These are phyloP conservation scores for Voacanga thouarsii DNA, from an alignment of 257 asterid genomes.

Conservation along the genomic window DNA sequence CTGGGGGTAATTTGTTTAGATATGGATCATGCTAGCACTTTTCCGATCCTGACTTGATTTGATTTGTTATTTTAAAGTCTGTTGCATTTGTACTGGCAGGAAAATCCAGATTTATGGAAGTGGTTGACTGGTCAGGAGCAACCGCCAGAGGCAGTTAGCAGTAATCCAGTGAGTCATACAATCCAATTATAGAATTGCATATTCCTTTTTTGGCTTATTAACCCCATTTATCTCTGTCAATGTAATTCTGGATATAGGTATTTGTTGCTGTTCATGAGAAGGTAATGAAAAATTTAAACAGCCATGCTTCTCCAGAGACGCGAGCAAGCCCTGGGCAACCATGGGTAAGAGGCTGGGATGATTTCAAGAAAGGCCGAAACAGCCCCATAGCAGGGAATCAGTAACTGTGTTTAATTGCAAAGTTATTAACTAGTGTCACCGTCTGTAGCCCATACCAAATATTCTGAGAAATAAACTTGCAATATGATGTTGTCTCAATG, in stretches of 20 bases:
- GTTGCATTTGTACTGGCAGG: constrained; percentile 44
- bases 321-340: constrained; percentile 69
- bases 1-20: not conserved
- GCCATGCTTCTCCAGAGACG: constrained; percentile 73
- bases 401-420: constrained; percentile 30
- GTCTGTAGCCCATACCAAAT: not conserved
- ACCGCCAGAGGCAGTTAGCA: constrained; percentile 67
- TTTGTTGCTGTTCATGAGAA: constrained; percentile 56
- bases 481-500: not conserved
- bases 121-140: constrained; percentile 88
- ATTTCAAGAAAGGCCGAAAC: constrained; percentile 74
- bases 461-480: not conserved
- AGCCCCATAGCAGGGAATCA: constrained; percentile 72
- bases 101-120: constrained; percentile 93
- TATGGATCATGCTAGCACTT: not conserved
- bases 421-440: not conserved
- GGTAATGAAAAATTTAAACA: constrained; percentile 65
- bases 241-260: constrained; percentile 39
- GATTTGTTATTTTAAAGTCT: not conserved
- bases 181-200: constrained; percentile 6
- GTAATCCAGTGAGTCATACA: constrained; percentile 61
- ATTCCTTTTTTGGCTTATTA: not conserved
- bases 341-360: constrained; percentile 99
- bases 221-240: not conserved
- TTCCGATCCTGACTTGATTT: not conserved